phyloP scores from a whole-genome alignment of 2,329 filamentous ascomycete species.

The Fusarium austroafricanum region DNA sequence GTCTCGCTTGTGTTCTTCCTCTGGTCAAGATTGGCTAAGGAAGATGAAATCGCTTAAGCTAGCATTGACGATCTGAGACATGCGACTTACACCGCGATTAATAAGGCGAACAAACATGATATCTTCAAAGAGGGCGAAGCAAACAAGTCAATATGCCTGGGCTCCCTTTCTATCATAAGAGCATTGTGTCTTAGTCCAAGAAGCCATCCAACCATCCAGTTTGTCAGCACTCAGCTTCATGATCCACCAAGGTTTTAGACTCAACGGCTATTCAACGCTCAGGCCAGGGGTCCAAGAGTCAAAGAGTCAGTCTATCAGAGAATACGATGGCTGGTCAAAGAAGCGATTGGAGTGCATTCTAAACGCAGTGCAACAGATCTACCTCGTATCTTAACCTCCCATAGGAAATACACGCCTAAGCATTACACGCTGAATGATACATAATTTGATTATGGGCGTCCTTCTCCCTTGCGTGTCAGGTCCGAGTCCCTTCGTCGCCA shows the following conservation, averaged over 20 bases:
- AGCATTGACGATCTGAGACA: slow-evolving; percentile 6
- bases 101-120: not conserved
- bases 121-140: not conserved
- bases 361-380: slow-evolving; percentile 1
- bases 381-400: not conserved
- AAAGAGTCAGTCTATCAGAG: not conserved
- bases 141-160: not conserved
- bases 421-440: slow-evolving; percentile 31
- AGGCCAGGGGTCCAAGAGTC: slow-evolving; percentile 13
- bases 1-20: not conserved
- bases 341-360: slow-evolving; percentile 1
- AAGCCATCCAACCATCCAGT: not conserved
- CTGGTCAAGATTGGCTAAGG: not conserved
- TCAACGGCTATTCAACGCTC: slow-evolving; percentile 10
- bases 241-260: slow-evolving; percentile 1
- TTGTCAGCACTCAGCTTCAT: not conserved
- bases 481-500: slow-evolving; percentile 36
- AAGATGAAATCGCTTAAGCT: not conserved
- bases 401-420: slow-evolving; percentile 13
- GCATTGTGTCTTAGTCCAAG: not conserved
- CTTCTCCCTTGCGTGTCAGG: slow-evolving; percentile 22
- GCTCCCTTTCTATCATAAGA: too few relatives aligned
- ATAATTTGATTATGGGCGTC: slow-evolving; percentile 36
- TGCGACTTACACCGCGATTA: slow-evolving; percentile 12
- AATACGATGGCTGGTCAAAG: slow-evolving; percentile 5